These are phyloP conservation scores for Fusarium euwallaceae DNA, from an alignment of 2,329 filamentous ascomycete genomes.

Conservation along the genomic window DNA sequence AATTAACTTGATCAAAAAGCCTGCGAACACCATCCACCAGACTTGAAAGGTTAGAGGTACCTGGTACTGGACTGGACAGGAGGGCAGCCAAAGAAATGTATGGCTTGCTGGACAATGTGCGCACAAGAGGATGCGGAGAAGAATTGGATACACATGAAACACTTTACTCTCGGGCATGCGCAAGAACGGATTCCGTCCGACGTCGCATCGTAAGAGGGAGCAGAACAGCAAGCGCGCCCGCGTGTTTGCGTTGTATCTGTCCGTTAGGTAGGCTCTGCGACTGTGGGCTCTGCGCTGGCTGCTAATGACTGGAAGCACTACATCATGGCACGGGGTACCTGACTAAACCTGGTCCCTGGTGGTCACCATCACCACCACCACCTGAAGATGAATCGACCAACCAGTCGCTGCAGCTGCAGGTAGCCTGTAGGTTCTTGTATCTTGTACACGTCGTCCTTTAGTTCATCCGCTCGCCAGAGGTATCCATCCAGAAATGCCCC, in stretches of 20 bases:
- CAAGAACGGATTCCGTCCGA: conserved; percentile 28
- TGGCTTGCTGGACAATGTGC: conserved; percentile 5
- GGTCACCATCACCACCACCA: conserved; percentile 33
- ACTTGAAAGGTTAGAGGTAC: conserved; percentile 7
- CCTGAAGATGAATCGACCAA: conserved; percentile 39
- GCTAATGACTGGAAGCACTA: conserved; percentile 2
- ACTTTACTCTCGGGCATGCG: conserved; percentile 38
- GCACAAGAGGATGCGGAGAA: conserved; percentile 20
- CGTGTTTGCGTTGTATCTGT: conserved; percentile 21
- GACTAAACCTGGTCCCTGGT: conserved; percentile 12
- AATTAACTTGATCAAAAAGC: conserved; percentile 19
- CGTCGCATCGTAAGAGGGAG: conserved; percentile 1
- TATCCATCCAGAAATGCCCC: not conserved
- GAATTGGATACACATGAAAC: conserved; percentile 42
- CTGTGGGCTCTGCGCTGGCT: not conserved
- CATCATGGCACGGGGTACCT: conserved; percentile 12
- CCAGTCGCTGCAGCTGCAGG: conserved; percentile 15
- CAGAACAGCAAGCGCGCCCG: conserved; percentile 13
- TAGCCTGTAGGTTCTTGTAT: not conserved
- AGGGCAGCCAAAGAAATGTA: not conserved
- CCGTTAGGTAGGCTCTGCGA: not conserved
- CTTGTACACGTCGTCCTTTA: not conserved
- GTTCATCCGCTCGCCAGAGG: not conserved
- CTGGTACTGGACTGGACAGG: conserved; percentile 11
- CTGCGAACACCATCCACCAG: conserved; percentile 26